Base-by-base conservation (phyloP, 495 filamentous ascomycete genomes). In the Platismatia glauca region DNA sequence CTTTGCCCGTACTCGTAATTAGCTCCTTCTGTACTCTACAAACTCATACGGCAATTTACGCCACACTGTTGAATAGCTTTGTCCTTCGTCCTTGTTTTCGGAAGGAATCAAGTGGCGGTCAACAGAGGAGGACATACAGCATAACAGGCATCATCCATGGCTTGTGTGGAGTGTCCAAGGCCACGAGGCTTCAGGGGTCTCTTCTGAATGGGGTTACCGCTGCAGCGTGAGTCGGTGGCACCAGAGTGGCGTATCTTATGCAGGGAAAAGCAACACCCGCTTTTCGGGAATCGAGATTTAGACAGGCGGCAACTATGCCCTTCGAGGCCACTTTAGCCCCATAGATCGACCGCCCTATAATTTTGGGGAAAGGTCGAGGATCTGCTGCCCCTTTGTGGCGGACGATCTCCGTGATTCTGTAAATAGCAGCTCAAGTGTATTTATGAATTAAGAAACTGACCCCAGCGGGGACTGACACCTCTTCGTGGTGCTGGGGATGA, bases 391-490 rank as follows among this genome's bases (percentile, higher is more conserved):
- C 18, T 7, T 35, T 37, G 58, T 50, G 58, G 29, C 43, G 29
- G 58, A 35, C 43, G 24, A 59, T 59, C 43, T 38, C 20, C 29
- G 55, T 57, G 55, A 37, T 38, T 33, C 24, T 43, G n/a, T 41
- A 41, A 31, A 22, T 44, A 50, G 12, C 44, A 18, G 4, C 39
- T 39, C 38, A 13, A 13, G 2, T 13, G 9, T 13, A 15, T 39
- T 39, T 13, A 39, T 13, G 8, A 15, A 13, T 13, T 15, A 13
- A n/a, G n/a, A n/a, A n/a, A n/a, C n/a, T n/a, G n/a, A n/a, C n/a
- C n/a, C n/a, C n/a, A n/a, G n/a, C n/a, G n/a, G n/a, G n/a, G n/a
- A n/a, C n/a, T n/a, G n/a, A n/a, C n/a, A n/a, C n/a, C n/a, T n/a
- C n/a, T n/a, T n/a, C n/a, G n/a, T n/a, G n/a, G n/a, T n/a, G n/a